phyloP scores from a whole-genome alignment of 352 stramenopile genomes.

The Pythium periplocum region DNA sequence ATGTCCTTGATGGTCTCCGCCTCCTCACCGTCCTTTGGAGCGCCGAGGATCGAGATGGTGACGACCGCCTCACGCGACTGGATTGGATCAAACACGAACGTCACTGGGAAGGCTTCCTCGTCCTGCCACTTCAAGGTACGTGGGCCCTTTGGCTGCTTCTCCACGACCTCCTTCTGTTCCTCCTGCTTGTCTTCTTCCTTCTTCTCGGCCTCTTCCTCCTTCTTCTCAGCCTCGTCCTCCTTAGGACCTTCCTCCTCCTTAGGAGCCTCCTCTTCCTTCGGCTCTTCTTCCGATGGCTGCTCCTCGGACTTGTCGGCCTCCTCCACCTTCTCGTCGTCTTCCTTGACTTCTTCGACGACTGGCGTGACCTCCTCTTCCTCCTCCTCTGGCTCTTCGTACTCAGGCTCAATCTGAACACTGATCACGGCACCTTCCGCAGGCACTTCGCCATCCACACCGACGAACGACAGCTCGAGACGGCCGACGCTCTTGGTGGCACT shows the following conservation, averaged over 20 bases:
- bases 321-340: slow-evolving; percentile 34
- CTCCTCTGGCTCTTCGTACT: slow-evolving; percentile 60
- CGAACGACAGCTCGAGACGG: slow-evolving; percentile 56
- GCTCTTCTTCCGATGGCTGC: slow-evolving; percentile 8
- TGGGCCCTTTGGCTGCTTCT: not conserved
- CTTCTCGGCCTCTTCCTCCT: slow-evolving; percentile 1
- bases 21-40: slow-evolving; percentile 32
- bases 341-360: slow-evolving; percentile 45
- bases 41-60: slow-evolving; percentile 48
- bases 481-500: slow-evolving; percentile 63
- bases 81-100: slow-evolving; percentile 79
- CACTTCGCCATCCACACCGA: slow-evolving; percentile 47
- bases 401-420: slow-evolving; percentile 63
- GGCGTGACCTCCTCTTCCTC: slow-evolving; percentile 25
- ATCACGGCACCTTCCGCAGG: slow-evolving; percentile 52
- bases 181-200: slow-evolving; percentile 3
- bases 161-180: slow-evolving; percentile 1
- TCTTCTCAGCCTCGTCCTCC: not conserved
- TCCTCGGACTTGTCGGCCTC: slow-evolving; percentile 27
- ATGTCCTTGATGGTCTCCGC: slow-evolving; percentile 74
- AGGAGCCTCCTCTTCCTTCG: not conserved
- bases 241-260: slow-evolving; percentile 1
- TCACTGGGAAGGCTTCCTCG: slow-evolving; percentile 39
- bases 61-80: slow-evolving; percentile 78
- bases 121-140: slow-evolving; percentile 29